A percentile compares a stretch with the other conserved stretches of the same genome.
Conservation (phyloP, 2,329 filamentous ascomycete species). For the Ascosphaera pollenicola region DNA sequence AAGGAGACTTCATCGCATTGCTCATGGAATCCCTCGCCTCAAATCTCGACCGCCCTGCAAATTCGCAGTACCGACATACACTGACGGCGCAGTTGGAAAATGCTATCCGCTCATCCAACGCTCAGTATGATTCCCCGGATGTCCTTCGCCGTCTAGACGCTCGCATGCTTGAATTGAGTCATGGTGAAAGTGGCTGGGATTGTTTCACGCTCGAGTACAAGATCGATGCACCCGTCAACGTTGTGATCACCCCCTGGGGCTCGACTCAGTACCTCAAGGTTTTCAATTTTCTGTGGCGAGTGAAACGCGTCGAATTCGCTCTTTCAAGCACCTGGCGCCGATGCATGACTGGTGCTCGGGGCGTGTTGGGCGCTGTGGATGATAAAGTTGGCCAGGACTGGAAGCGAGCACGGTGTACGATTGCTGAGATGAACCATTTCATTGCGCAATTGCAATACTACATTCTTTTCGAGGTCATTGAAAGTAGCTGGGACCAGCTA, state of each 20-base stretch:
- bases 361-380: constrained; percentile 62
- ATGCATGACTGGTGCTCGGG: constrained; percentile 82
- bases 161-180: constrained; percentile 91
- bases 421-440: constrained; percentile 98
- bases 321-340: constrained; percentile 79
- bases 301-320: constrained; percentile 93
- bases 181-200: constrained; percentile 97
- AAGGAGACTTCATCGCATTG: constrained; percentile 91
- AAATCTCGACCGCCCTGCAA: constrained; percentile 87
- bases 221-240: constrained; percentile 86
- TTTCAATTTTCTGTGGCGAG: constrained; percentile 97
- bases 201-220: constrained; percentile 99
- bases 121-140: constrained; percentile 82
- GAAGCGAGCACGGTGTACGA: constrained; percentile 70
- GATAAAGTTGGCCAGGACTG: constrained; percentile 56
- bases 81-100: constrained; percentile 96
- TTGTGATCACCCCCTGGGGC: constrained; percentile 90
- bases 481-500: constrained; percentile 81
- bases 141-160: constrained; percentile 81
- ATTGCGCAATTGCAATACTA: constrained; percentile 96
- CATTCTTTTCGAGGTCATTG: constrained; percentile 95
- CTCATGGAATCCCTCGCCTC: constrained; percentile 91
- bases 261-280: constrained; percentile 95
- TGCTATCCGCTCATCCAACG: constrained; percentile 89
- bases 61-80: constrained; percentile 88